Evolutionary conservation across 768 basidiomycete genomes (phyloP), one percentile per base, ranked within the genome.

Genomic region (Collybia nuda): DNA sequence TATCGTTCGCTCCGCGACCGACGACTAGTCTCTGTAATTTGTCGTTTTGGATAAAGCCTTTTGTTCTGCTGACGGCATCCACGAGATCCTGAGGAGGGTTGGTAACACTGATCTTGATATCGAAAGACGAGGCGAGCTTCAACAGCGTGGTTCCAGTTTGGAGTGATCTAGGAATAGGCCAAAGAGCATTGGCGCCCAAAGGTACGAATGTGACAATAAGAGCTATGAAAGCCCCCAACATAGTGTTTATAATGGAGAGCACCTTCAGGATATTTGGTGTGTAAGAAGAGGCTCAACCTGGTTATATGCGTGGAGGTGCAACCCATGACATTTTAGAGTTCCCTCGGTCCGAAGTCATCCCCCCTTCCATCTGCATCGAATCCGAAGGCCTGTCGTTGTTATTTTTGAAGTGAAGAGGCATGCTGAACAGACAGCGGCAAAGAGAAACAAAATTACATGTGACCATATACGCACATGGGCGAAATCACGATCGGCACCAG

Each of bases 21-120:
- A 82, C 73, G 29, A 80, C 72, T 36, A 90, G 78, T 11, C 81
- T 69, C 52, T 77, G 74, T 19, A 85, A 78, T 56, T 81, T 77
- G 64, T 88, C 88, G 5, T 67, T 74, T 15, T 57, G 48, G 21
- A 87, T 54, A 52, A 62, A 71, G 2, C 47, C 36, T 51, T 71
- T 73, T 0, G 84, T 79, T 38, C 77, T 78, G 6, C 62, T 40
- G 22, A 82, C 73, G 37, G 87, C 87, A n/a, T 75, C 77, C 18
- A 71, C 51, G 39, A 90, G 71, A 63, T 90, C 87, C 17, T 64
- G 54, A 0, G 86, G 84, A 1, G 79, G 64, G 40, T 71, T 63
- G 19, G 63, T 48, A 32, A 76, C 60, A n/a, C 66, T 55, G 54
- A 80, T 50, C 7, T 67, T 60, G 62, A 88, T 84, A 50, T 66